phyloP scores from a whole-genome alignment of 768 basidiomycete genomes.

The button mushroom (Agaricus bisporus) region DNA sequence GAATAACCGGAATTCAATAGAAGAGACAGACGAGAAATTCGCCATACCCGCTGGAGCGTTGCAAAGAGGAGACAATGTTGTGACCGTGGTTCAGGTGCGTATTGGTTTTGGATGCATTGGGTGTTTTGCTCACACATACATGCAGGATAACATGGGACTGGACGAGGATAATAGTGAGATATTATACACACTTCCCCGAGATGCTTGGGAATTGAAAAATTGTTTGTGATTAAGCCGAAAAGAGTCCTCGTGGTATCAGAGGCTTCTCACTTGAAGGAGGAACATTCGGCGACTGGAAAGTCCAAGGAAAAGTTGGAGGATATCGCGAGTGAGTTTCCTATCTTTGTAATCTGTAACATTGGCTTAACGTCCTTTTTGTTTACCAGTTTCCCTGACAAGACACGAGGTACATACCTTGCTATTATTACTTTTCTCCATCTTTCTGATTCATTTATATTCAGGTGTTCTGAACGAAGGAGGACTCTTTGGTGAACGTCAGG shows the following conservation, averaged over 20 bases:
- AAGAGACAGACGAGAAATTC: conserved; percentile 66
- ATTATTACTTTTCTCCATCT: not conserved
- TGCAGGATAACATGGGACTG: conserved; percentile 75
- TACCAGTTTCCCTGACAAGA: conserved; percentile 68
- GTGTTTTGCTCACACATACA: not conserved
- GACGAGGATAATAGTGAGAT: conserved; percentile 25
- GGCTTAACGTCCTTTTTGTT: not conserved
- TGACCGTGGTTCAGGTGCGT: conserved; percentile 68
- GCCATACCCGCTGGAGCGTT: conserved; percentile 50
- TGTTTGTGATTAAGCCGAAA: conserved; percentile 31
- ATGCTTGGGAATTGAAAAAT: too few relatives aligned
- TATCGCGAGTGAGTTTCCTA: conserved; percentile 43
- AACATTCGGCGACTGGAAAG: conserved; percentile 57
- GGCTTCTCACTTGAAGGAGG: conserved; percentile 68
- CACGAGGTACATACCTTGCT: conserved; percentile 29
- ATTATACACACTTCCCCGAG: too few relatives aligned
- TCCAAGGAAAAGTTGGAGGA: conserved; percentile 74
- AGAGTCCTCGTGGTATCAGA: conserved; percentile 72
- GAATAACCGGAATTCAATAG: conserved; percentile 52
- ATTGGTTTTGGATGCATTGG: not conserved
- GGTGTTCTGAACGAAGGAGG: conserved; percentile 72
- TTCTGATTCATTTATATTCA: not conserved
- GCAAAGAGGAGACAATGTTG: conserved; percentile 58
- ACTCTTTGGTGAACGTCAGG: conserved; percentile 60
- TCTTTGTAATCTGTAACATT: not conserved